These are phyloP conservation scores for Gillenia trifoliata DNA, from an alignment of 306 rosid species.

Conservation along the genomic window DNA sequence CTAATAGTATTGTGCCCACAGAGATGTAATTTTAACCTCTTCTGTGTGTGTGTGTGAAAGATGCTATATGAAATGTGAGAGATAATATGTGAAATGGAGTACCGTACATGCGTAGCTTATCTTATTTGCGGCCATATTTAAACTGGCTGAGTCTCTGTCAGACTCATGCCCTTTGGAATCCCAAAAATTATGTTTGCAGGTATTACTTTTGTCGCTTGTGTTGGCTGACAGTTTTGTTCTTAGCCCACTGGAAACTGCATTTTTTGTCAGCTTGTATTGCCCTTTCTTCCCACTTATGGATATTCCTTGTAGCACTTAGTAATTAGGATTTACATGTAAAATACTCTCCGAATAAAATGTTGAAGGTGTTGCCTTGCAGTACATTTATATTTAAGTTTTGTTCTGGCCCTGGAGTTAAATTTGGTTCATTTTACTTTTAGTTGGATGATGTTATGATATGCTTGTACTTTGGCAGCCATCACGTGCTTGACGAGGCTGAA, in stretches of 20 bases:
- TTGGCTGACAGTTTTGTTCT: not conserved
- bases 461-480: conserved; percentile 61
- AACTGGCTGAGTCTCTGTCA: not conserved
- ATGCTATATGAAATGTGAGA: not conserved
- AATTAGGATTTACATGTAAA: not conserved
- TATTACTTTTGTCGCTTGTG: not conserved
- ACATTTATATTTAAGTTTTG: no score
- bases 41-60: not conserved
- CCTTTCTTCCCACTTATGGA: no score
- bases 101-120: not conserved
- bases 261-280: no score
- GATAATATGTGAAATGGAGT: not conserved
- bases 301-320: not conserved
- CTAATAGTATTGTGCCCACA: not conserved
- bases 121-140: not conserved
- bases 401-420: not conserved
- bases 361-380: no score
- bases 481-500: conserved; percentile 95
- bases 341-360: not conserved
- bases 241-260: not conserved
- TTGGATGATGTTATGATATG: not conserved
- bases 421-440: not conserved
- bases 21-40: not conserved
- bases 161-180: not conserved
- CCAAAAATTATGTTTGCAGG: not conserved